These are phyloP conservation scores for Acorus gramineus DNA, from an alignment of 106 monocot species.

Conservation along the genomic window DNA sequence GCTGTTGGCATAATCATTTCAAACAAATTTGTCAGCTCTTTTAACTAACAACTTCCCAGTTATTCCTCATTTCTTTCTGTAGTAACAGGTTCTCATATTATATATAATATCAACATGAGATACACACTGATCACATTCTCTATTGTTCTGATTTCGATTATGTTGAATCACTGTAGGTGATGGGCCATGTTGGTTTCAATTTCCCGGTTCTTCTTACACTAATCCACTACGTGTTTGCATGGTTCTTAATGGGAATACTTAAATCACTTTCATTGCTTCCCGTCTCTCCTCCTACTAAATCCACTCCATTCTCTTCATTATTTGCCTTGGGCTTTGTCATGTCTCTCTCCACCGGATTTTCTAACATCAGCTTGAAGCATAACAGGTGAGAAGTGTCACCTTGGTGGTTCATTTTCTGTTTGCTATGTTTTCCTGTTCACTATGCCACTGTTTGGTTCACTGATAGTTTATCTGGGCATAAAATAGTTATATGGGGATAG, in stretches of 20 bases:
- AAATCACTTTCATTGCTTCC: slow-evolving; percentile 68
- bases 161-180: slow-evolving; percentile 35
- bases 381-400: slow-evolving; percentile 46
- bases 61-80: background rate
- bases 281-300: slow-evolving; percentile 71
- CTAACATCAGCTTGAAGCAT: slow-evolving; percentile 91
- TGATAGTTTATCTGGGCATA: no score
- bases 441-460: no score
- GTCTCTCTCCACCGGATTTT: slow-evolving; percentile 88
- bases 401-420: no score
- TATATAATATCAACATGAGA: background rate
- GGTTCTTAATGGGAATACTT: slow-evolving; percentile 76
- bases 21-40: slow-evolving; percentile 63
- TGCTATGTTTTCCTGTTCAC: no score
- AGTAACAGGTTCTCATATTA: background rate
- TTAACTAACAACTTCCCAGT: no score
- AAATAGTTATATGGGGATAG: no score
- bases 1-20: slow-evolving; percentile 92
- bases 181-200: slow-evolving; percentile 92
- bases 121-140: background rate
- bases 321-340: slow-evolving; percentile 85
- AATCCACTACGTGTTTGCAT: slow-evolving; percentile 76
- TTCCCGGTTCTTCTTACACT: slow-evolving; percentile 82
- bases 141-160: background rate
- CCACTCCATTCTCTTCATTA: slow-evolving; percentile 87